phyloP scores from a whole-genome alignment of 2,329 filamentous ascomycete species.

The Shiraia sp. region DNA sequence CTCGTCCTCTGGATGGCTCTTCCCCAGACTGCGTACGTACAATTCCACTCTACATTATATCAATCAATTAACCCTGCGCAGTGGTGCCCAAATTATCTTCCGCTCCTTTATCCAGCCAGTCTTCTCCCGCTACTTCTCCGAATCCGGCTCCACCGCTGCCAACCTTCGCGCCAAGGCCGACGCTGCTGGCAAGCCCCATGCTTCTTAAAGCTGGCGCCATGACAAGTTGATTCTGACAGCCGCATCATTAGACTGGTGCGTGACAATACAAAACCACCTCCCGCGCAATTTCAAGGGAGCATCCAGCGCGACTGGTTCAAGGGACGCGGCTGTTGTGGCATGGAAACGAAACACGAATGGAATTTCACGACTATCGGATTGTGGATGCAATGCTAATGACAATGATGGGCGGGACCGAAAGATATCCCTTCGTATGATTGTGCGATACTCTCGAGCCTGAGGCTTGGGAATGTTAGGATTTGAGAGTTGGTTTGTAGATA shows the following conservation, averaged over 20 bases:
- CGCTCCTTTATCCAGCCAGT: conserved; percentile 91
- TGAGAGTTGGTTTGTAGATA: conserved; percentile 16
- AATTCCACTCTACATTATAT: neutral
- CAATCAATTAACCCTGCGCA: conserved; percentile 45
- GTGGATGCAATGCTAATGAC: conserved; percentile 19
- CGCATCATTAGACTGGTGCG: conserved; percentile 26
- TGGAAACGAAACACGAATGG: conserved; percentile 30
- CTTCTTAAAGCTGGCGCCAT: conserved; percentile 25
- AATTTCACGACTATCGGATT: conserved; percentile 21
- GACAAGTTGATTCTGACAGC: conserved; percentile 33
- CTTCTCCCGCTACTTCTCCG: conserved; percentile 87
- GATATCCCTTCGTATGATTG: conserved; percentile 29
- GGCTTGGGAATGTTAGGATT: conserved; percentile 13
- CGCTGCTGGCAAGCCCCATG: conserved; percentile 56
- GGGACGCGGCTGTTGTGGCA: conserved; percentile 33
- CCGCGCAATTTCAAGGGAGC: conserved; percentile 2
- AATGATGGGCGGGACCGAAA: conserved; percentile 25
- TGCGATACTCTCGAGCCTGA: conserved; percentile 21
- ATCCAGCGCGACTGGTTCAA: conserved; percentile 10
- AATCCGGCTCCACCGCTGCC: conserved; percentile 72
- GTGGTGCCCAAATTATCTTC: conserved; percentile 96
- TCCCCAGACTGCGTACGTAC: conserved; percentile 82
- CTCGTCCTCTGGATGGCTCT: conserved; percentile 97
- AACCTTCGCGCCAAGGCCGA: conserved; percentile 89
- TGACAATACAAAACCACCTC: neutral